Conservation (phyloP, 1,284 basidiomycete species). For the Rhizoctonia solani region DNA sequence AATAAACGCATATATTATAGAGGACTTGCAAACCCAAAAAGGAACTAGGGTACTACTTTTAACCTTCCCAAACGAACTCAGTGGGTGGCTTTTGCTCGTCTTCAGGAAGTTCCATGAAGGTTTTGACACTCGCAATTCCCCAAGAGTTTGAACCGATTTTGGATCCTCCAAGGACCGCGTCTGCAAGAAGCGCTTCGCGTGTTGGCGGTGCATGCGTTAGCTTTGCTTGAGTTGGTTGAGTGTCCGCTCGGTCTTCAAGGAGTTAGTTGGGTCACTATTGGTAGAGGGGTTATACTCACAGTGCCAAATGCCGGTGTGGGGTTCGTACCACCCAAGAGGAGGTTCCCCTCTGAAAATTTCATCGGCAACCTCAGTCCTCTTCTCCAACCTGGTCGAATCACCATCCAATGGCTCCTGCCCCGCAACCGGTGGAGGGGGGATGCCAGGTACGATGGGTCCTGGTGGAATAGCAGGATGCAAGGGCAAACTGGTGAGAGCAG, state of each 20-base stretch:
- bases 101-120: constrained; percentile 57
- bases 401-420: constrained; percentile 26
- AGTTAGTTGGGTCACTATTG: constrained; percentile 4
- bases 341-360: constrained; percentile 45
- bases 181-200: constrained; percentile 47
- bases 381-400: constrained; percentile 14
- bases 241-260: constrained; percentile 64
- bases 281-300: constrained; percentile 53
- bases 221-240: constrained; percentile 66
- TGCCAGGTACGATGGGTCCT: constrained; percentile 37
- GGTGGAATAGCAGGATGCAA: constrained; percentile 53
- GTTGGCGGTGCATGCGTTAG: constrained; percentile 62
- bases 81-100: neutral
- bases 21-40: neutral
- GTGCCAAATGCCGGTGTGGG: constrained; percentile 67
- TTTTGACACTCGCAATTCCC: constrained; percentile 78
- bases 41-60: neutral
- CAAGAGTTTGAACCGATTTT: constrained; percentile 75
- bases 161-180: constrained; percentile 61
- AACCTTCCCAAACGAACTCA: constrained; percentile 22
- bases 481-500: constrained; percentile 45
- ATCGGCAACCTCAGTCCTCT: constrained; percentile 39
- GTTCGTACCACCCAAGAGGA: constrained; percentile 70
- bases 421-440: neutral
- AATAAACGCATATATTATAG: constrained; percentile 19